Evolutionary conservation across 2,329 filamentous ascomycete species (phyloP).

Genomic region (Clonostachys chloroleuca): DNA sequence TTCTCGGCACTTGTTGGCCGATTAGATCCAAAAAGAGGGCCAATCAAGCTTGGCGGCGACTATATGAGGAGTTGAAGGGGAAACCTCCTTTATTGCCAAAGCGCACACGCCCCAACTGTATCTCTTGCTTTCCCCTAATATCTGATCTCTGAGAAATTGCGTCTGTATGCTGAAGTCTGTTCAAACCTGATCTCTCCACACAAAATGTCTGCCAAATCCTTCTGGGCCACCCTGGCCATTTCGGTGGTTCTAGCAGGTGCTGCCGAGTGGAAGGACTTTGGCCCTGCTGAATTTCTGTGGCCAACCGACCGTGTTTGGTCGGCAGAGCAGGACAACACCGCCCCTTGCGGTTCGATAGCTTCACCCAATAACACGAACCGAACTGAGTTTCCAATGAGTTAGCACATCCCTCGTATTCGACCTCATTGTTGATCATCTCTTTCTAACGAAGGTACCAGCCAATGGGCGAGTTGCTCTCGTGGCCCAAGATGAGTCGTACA

Average conservation of each 20-base stretch:
- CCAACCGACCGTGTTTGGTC: conserved; percentile 52
- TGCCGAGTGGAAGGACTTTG: conserved; percentile 24
- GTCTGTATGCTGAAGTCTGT: too few species aligned
- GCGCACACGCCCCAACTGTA: too few species aligned
- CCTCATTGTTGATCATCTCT: too few species aligned
- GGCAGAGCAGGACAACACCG: conserved; percentile 47
- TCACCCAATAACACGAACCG: conserved; percentile 33
- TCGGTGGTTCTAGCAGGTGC: background rate
- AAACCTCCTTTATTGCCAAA: too few species aligned
- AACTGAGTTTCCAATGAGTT: conserved; percentile 49
- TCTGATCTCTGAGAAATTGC: too few species aligned
- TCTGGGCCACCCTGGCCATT: background rate
- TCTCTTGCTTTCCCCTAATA: too few species aligned
- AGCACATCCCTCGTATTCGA: background rate
- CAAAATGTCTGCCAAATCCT: too few species aligned
- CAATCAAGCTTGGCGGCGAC: too few species aligned
- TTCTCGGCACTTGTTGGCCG: too few species aligned
- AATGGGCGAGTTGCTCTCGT: conserved; percentile 51
- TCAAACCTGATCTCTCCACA: too few species aligned
- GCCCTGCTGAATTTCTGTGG: conserved; percentile 58
- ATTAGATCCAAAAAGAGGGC: too few species aligned
- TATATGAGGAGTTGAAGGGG: too few species aligned
- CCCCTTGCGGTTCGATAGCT: conserved; percentile 50
- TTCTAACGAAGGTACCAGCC: conserved; percentile 21
- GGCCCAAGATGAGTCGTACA: conserved; percentile 52